Evolutionary conservation across 129 eudicot genomes (phyloP).

Genomic region (Kitagawia praeruptora): DNA sequence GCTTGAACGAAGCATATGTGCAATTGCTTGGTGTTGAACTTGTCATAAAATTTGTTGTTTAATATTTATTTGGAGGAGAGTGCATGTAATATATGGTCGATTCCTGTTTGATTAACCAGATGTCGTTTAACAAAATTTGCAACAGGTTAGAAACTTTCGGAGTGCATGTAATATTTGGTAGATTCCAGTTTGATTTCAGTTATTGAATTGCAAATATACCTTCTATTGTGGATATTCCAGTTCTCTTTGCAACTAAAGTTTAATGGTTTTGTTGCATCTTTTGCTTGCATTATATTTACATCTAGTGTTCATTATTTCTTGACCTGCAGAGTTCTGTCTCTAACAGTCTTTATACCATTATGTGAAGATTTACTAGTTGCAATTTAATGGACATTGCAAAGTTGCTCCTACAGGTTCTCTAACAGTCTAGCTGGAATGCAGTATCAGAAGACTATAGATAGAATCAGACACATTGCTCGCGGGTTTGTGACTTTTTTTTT

Average conservation of each 20-base stretch:
- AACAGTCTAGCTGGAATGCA: constrained; percentile 15
- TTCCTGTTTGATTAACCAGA: neutral
- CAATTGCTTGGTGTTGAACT: neutral
- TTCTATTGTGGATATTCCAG: neutral
- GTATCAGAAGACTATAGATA: constrained; percentile 24
- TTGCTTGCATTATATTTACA: constrained; percentile 6
- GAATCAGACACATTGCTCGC: constrained; percentile 34
- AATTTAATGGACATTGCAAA: constrained; percentile 20
- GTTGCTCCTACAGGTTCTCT: constrained; percentile 8
- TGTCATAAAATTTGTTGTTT: neutral
- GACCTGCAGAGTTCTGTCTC: constrained; percentile 16
- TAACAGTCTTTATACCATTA: constrained; percentile 11
- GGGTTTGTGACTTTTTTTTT: constrained; percentile 25
- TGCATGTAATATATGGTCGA: neutral
- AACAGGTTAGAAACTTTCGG: neutral
- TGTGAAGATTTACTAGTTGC: constrained; percentile 21
- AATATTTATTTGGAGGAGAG: neutral
- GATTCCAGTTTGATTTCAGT: neutral
- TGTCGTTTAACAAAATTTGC: neutral
- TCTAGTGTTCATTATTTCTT: constrained; percentile 8
- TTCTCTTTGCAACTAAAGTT: neutral
- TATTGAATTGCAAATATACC: neutral
- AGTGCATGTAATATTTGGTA: neutral
- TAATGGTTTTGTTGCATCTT: neutral
- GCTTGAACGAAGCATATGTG: neutral